Conservation (phyloP, 805 yeast species). For the Ogataea trehaloabstinens region DNA sequence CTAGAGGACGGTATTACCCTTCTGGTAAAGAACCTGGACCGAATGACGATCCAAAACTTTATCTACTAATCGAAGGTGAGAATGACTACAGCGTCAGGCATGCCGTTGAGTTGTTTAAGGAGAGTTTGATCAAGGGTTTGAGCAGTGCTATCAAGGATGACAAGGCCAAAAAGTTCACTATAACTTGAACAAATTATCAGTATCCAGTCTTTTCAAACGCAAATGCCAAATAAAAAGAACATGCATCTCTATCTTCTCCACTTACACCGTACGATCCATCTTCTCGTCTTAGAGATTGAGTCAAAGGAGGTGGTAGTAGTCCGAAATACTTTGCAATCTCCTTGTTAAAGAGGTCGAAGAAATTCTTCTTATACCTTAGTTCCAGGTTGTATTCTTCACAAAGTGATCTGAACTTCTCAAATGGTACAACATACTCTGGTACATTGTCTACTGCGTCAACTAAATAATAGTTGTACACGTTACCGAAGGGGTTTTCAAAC, state of each 20-base stretch:
- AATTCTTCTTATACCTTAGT: conserved; percentile 69
- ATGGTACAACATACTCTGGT: conserved; percentile 95
- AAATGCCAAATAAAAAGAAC: conserved; percentile 82
- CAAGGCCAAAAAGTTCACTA: conserved; percentile 16
- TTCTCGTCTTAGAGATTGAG: conserved; percentile 66
- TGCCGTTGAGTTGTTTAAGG: conserved; percentile 58
- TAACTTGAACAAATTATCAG: conserved; percentile 8
- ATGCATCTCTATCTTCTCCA: conserved; percentile 84
- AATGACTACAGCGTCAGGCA: conserved; percentile 54
- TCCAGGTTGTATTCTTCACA: conserved; percentile 82
- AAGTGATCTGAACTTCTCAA: conserved; percentile 77
- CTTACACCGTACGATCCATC: conserved; percentile 86
- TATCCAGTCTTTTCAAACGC: conserved; percentile 58
- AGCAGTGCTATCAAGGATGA: conserved; percentile 20
- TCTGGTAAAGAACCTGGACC: conserved; percentile 53
- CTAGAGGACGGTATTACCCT: conserved; percentile 75
- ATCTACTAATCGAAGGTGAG: conserved; percentile 73
- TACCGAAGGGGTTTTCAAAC: conserved; percentile 77
- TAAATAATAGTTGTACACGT: conserved; percentile 74
- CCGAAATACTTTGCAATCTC: conserved; percentile 69
- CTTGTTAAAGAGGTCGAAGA: conserved; percentile 76
- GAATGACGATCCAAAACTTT: conserved; percentile 69
- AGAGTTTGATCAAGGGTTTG: conserved; percentile 51
- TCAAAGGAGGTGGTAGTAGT: conserved; percentile 52
- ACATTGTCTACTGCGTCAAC: conserved; percentile 95